Conservation (phyloP, 352 stramenopile species). For the Phytopythium helicoides region DNA sequence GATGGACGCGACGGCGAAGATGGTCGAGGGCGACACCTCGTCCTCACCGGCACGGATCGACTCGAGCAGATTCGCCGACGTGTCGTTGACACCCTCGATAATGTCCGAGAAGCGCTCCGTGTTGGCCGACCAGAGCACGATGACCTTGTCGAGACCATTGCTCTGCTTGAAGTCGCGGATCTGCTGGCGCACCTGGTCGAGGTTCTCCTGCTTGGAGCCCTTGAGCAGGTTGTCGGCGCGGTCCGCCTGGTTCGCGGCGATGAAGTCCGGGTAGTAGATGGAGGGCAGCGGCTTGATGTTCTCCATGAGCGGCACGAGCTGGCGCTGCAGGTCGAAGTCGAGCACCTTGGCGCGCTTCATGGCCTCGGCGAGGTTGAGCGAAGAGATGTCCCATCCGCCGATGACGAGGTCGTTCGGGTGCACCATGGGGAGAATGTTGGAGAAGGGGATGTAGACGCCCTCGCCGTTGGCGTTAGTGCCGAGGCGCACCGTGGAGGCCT, state of each 20-base stretch:
- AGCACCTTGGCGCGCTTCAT: constrained; percentile 97
- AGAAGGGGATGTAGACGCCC: constrained; percentile 97
- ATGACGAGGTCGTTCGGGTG: constrained; percentile 98
- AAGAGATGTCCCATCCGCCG: constrained; percentile 98
- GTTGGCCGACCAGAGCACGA: constrained; percentile 99
- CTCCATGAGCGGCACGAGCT: constrained; percentile 96
- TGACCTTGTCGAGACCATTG: constrained; percentile 97
- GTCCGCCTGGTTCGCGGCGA: constrained; percentile 98
- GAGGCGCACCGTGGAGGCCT: constrained; percentile 96
- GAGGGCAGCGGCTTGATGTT: constrained; percentile 95
- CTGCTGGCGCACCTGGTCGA: constrained; percentile 91
- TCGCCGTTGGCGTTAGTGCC: constrained; percentile 92
- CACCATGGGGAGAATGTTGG: constrained; percentile 97
- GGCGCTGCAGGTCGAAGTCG: constrained; percentile 96
- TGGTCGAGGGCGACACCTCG: constrained; percentile 96
- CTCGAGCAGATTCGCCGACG: constrained; percentile 94
- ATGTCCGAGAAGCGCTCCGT: constrained; percentile 98
- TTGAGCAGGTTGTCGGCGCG: constrained; percentile 97
- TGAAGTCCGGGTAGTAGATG: constrained; percentile 99
- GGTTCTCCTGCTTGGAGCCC: constrained; percentile 96
- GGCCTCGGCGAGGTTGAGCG: constrained; percentile 94
- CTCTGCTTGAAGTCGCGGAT: constrained; percentile 97
- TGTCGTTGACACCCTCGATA: constrained; percentile 98
- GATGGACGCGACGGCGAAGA: constrained; percentile 98
- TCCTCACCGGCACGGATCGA: constrained; percentile 95